These are phyloP conservation scores for Selaginella tamariscina DNA, from an alignment of 75 land plant species.

Conservation along the genomic window DNA sequence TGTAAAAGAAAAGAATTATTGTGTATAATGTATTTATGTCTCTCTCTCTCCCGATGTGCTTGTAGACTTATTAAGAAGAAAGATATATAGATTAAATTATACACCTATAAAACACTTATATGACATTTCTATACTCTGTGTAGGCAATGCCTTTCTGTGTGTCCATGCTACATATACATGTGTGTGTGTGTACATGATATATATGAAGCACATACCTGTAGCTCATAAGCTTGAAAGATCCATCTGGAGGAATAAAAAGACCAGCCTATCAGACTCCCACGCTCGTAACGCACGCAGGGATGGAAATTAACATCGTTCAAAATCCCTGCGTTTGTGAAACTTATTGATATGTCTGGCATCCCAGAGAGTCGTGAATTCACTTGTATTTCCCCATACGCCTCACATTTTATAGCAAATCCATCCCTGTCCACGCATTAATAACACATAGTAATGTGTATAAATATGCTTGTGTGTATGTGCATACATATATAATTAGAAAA, in stretches of 20 bases:
- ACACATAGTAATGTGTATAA: too few species aligned
- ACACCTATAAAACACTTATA: background rate
- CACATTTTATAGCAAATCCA: slow-evolving; percentile 70
- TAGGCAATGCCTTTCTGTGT: too few species aligned
- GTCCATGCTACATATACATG: too few species aligned
- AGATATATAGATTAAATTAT: background rate
- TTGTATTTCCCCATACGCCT: slow-evolving; percentile 85
- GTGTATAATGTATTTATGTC: too few species aligned
- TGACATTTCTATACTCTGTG: too few species aligned
- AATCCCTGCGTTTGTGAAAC: slow-evolving; percentile 70
- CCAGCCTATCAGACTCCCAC: slow-evolving; percentile 69
- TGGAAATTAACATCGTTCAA: slow-evolving; percentile 87
- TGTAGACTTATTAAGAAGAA: too few species aligned
- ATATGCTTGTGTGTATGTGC: too few species aligned
- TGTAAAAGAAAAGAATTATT: slow-evolving; percentile 16
- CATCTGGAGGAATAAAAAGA: slow-evolving; percentile 98
- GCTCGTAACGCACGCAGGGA: slow-evolving; percentile 85
- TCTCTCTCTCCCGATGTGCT: too few species aligned
- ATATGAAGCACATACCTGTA: slow-evolving; percentile 55
- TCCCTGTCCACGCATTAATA: slow-evolving; percentile 36
- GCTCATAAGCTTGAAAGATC: slow-evolving; percentile 92
- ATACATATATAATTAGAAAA: too few species aligned
- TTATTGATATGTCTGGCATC: slow-evolving; percentile 70
- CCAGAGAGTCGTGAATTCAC: slow-evolving; percentile 73
- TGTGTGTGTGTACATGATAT: background rate